phyloP scores from a whole-genome alignment of 2,329 filamentous ascomycete species.

The Botrytis tulipae region DNA sequence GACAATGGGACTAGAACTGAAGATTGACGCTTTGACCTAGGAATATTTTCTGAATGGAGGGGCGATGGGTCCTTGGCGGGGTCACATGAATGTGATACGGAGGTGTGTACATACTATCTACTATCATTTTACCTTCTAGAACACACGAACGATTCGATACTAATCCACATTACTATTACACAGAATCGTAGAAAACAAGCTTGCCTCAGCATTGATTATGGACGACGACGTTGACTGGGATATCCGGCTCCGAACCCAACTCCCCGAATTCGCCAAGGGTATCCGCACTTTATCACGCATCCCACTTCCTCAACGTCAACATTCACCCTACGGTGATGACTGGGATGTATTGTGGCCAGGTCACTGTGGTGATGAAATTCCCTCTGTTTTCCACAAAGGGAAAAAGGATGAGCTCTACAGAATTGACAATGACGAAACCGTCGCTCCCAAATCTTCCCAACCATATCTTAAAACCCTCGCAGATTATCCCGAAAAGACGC shows the following conservation, averaged over 20 bases:
- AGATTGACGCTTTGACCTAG: constrained; percentile 5
- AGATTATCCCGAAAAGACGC: constrained; percentile 25
- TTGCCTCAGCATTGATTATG: constrained; percentile 42
- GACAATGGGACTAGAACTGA: not conserved
- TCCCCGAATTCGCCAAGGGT: constrained; percentile 36
- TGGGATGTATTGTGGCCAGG: constrained; percentile 43
- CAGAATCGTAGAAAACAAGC: constrained; percentile 24
- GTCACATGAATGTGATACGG: constrained; percentile 42
- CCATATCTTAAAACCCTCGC: constrained; percentile 20
- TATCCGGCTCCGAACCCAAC: constrained; percentile 39
- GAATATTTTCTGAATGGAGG: constrained; percentile 16
- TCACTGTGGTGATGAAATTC: constrained; percentile 38
- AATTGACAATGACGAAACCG: constrained; percentile 34
- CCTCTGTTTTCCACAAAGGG: not conserved
- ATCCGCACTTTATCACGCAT: constrained; percentile 22
- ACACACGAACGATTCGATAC: no score
- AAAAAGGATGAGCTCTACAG: constrained; percentile 26
- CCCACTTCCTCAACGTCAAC: constrained; percentile 16
- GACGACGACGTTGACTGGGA: constrained; percentile 48
- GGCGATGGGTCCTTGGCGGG: constrained; percentile 44
- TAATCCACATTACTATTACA: constrained; percentile 18
- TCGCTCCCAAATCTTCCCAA: constrained; percentile 29
- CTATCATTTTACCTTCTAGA: not conserved
- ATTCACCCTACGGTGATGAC: constrained; percentile 38
- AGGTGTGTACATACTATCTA: constrained; percentile 24